phyloP scores from a whole-genome alignment of 1,284 basidiomycete species.

The Rhodotorula sp. region DNA sequence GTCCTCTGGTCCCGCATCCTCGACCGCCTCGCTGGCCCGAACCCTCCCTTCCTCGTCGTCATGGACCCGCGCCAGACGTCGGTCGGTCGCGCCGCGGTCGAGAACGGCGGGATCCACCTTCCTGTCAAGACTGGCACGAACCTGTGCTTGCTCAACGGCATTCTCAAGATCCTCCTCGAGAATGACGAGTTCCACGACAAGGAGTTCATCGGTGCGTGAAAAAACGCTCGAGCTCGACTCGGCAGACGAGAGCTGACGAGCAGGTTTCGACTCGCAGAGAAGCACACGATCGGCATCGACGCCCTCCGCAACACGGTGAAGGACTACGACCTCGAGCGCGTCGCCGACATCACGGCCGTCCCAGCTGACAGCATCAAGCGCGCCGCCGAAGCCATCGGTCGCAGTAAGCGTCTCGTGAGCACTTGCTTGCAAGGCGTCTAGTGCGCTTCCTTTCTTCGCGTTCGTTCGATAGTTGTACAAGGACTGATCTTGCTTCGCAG shows the following conservation, averaged over 20 bases:
- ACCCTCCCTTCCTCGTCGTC: constrained; percentile 15
- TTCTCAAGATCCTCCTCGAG: constrained; percentile 16
- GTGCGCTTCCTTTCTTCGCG: not conserved
- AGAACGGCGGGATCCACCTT: constrained; percentile 17
- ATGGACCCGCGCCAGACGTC: constrained; percentile 14
- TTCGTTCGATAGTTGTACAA: not conserved
- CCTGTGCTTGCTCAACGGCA: constrained; percentile 9
- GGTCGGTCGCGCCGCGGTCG: constrained; percentile 13
- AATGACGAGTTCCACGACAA: constrained; percentile 15
- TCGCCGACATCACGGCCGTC: constrained; percentile 11
- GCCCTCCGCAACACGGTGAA: constrained; percentile 10
- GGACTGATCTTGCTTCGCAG: not conserved
- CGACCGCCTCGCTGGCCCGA: constrained; percentile 20
- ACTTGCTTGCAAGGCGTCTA: constrained; percentile 17
- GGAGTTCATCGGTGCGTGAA: not conserved
- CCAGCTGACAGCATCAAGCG: constrained; percentile 5
- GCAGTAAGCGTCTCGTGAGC: constrained; percentile 12
- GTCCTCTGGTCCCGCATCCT: constrained; percentile 15
- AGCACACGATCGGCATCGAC: constrained; percentile 20
- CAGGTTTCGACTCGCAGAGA: not conserved
- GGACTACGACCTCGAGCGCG: constrained; percentile 14
- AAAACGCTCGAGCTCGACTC: too few species aligned
- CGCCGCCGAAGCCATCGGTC: constrained; percentile 4
- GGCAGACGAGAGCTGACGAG: not conserved
- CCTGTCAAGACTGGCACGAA: constrained; percentile 3